Conservation (phyloP, 306 rosid species). For the Prunus salicina region DNA sequence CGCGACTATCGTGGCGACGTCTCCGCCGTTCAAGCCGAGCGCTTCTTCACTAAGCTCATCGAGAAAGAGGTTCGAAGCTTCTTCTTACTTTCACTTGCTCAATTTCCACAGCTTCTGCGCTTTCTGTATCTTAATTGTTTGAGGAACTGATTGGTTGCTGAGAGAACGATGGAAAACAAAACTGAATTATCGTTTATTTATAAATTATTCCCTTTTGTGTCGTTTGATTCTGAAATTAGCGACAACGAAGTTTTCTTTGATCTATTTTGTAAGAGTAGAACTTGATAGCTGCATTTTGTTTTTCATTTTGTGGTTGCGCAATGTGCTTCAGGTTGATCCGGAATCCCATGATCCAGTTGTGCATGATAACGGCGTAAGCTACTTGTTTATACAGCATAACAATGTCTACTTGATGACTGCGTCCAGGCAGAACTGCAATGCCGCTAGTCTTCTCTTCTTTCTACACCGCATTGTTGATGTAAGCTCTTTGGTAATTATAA, state of each 20-base stretch:
- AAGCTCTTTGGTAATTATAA: conserved; percentile 33
- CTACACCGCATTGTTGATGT: conserved; percentile 91
- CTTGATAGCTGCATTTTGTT: background rate
- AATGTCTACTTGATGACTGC: conserved; percentile 90
- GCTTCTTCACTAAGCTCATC: conserved; percentile 96
- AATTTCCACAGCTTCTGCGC: background rate
- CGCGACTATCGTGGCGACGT: conserved; percentile 99
- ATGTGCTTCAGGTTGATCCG: conserved; percentile 76
- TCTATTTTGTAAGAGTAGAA: background rate
- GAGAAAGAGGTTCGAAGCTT: conserved; percentile 67
- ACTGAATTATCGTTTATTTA: background rate
- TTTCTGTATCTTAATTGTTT: conserved; percentile 1
- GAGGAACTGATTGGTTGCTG: conserved; percentile 6
- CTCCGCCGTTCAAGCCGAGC: conserved; percentile 87
- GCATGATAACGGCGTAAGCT: conserved; percentile 78
- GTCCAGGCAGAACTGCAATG: conserved; percentile 95
- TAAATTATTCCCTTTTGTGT: background rate
- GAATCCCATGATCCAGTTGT: conserved; percentile 94
- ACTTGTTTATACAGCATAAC: conserved; percentile 94
- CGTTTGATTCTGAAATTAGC: background rate
- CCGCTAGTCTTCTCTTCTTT: conserved; percentile 91
- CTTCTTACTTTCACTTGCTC: background rate
- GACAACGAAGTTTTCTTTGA: background rate
- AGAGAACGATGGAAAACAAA: conserved; percentile 2
- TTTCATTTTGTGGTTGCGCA: background rate